phyloP scores from a whole-genome alignment of 805 yeast genomes.

The Sungouiella thailandica region DNA sequence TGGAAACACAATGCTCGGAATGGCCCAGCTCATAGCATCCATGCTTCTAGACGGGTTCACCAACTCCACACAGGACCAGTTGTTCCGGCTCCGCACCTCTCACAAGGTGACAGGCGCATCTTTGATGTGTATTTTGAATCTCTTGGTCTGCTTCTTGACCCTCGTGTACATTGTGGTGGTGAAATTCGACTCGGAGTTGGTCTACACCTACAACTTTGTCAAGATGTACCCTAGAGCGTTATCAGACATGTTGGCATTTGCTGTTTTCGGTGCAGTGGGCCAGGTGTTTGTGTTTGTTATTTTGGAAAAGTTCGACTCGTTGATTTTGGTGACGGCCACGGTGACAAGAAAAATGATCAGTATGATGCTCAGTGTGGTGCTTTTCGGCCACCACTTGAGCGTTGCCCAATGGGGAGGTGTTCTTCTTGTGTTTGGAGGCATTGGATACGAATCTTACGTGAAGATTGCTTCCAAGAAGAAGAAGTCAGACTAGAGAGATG shows the following conservation, averaged over 20 bases:
- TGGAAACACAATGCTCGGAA: conserved; percentile 50
- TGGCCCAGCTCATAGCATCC: conserved; percentile 52
- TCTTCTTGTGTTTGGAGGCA: conserved; percentile 75
- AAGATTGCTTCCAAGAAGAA: conserved; percentile 13
- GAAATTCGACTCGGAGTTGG: conserved; percentile 42
- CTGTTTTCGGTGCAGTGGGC: conserved; percentile 82
- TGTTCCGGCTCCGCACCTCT: conserved; percentile 45
- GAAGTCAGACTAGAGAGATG: background rate
- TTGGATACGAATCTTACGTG: conserved; percentile 65
- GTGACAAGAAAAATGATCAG: conserved; percentile 96
- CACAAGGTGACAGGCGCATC: conserved; percentile 69
- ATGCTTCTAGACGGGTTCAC: conserved; percentile 86
- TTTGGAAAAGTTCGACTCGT: conserved; percentile 77
- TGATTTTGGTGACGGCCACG: conserved; percentile 84
- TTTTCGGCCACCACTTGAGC: conserved; percentile 75
- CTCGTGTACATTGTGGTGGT: conserved; percentile 41
- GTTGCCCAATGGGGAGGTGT: conserved; percentile 76
- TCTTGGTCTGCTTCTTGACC: conserved; percentile 43
- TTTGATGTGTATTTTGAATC: conserved; percentile 68
- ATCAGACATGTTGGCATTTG: conserved; percentile 59
- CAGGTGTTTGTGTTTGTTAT: conserved; percentile 91
- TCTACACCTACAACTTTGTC: conserved; percentile 47
- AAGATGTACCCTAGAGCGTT: conserved; percentile 48
- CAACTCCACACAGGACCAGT: conserved; percentile 86
- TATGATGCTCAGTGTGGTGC: conserved; percentile 81